Base-by-base conservation (phyloP, 192 early-diverging fungal species). In the Coemansia aciculifera region DNA sequence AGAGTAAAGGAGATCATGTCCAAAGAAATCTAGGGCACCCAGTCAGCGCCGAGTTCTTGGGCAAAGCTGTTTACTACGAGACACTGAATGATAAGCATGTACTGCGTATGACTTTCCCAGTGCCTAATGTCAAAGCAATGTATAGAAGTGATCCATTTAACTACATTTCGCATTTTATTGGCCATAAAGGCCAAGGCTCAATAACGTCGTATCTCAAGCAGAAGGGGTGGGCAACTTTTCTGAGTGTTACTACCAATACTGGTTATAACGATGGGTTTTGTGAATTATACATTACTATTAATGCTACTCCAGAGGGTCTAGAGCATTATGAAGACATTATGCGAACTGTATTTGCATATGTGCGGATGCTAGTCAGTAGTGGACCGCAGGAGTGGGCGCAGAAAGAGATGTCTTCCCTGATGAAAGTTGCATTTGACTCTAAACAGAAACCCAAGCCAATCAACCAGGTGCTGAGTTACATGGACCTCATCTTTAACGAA, bases 131-230 rank as follows among this genome's bases (percentile, higher is more conserved):
- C 46, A 78, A 83, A 36, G 74, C 85, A 5, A 46, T 65, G 36
- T 89, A 86, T 63, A 44, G 66, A 63, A 31, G 51, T 0, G 61
- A 89, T 52, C 90, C 94, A 9, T 82, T 78, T 12, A 42, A 78
- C 2, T 97, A 96, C 72, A 66, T 92, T 19, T 85, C 86, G 2
- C 89, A 90, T 61, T 75, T 96, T 24, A 86, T 98, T 70, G 89
- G 89, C 0, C 87, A 92, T 68, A 91, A 96, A 62, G 88, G 89
- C 19, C 69, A 77, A 11, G 97, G 95, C 1, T 96, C 94, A 2
- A 78, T 98, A 59, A 73, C 92, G 7, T 87, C 90, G 0, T 77
- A 92, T 36, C 75, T 97, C 29, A 94, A 94, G 69, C 84, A 89
- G 49, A 85, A 90, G 36, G 90, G 92, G 1, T 97, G 95, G 95